phyloP scores from a whole-genome alignment of 2,329 filamentous ascomycete species.

The Cladophialophora carrionii region DNA sequence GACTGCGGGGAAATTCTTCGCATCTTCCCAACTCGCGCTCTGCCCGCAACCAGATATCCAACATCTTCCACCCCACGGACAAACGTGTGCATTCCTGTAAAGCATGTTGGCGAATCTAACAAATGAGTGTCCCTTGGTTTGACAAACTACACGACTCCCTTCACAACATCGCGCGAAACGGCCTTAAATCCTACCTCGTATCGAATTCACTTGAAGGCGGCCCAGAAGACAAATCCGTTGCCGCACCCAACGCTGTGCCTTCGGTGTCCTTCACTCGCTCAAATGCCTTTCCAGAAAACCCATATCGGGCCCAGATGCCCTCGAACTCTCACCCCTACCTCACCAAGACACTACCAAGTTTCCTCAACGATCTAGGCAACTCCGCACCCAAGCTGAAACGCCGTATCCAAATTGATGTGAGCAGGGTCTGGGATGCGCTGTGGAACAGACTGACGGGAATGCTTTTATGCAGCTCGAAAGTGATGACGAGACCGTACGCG shows the following conservation, averaged over 20 bases:
- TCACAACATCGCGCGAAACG: constrained; percentile 2
- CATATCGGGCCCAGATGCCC: constrained; percentile 25
- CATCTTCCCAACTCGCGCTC: not conserved
- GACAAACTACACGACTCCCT: constrained; percentile 4
- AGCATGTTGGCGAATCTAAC: not conserved
- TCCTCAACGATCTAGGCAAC: constrained; percentile 21
- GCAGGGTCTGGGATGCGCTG: not conserved
- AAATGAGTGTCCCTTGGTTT: constrained; percentile 13
- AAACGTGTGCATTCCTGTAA: not conserved
- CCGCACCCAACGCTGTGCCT: constrained; percentile 3
- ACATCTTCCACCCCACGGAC: not conserved
- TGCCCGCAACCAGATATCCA: not conserved
- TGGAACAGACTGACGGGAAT: constrained; percentile 1
- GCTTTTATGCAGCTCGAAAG: constrained; percentile 22
- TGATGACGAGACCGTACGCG: constrained; percentile 22
- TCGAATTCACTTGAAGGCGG: constrained; percentile 5
- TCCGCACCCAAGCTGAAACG: constrained; percentile 18
- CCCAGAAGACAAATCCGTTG: constrained; percentile 13
- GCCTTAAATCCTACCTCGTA: constrained; percentile 10
- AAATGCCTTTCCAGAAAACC: constrained; percentile 22
- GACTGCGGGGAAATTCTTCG: not conserved
- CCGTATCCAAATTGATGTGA: constrained; percentile 1
- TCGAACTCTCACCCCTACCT: constrained; percentile 7
- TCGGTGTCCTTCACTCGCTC: constrained; percentile 8
- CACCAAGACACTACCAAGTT: constrained; percentile 17